Percentiles rank a stretch among this genome's conserved stretches.
phyloP scores from a whole-genome alignment of 345 rosid species.

The Alliaria petiolata region DNA sequence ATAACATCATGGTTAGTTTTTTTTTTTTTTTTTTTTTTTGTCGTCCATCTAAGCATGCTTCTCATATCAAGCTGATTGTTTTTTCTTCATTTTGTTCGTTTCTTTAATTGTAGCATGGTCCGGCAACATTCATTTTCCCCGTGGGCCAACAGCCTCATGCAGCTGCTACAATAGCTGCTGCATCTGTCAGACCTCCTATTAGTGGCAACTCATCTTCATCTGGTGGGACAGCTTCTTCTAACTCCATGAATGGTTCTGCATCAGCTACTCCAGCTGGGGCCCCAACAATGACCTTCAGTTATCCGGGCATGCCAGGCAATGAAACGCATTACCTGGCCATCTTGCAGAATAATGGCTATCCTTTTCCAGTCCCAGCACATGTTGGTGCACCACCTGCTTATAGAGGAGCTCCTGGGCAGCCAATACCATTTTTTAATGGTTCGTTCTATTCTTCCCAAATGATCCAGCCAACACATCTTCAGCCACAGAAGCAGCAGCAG shows the following conservation, averaged over 20 bases:
- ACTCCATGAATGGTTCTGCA: constrained; percentile 45
- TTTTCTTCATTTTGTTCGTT: background rate
- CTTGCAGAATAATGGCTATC: constrained; percentile 73
- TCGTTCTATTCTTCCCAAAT: constrained; percentile 89
- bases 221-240: constrained; percentile 41
- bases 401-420: constrained; percentile 68
- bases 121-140: constrained; percentile 89
- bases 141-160: constrained; percentile 83
- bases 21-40: background rate
- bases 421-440: constrained; percentile 79
- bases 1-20: constrained; percentile 64
- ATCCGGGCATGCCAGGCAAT: constrained; percentile 68
- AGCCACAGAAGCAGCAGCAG: constrained; percentile 51
- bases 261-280: constrained; percentile 58
- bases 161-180: constrained; percentile 62
- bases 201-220: constrained; percentile 41
- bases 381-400: constrained; percentile 70
- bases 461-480: constrained; percentile 74
- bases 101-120: constrained; percentile 53
- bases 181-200: constrained; percentile 58
- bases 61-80: background rate
- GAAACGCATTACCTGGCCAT: constrained; percentile 92
- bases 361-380: constrained; percentile 87
- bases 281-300: constrained; percentile 78
- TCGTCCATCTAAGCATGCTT: background rate